A percentile compares a stretch with the other conserved stretches of the same genome.
These are phyloP conservation scores for Boletus semigastroideus DNA, from an alignment of 1,284 basidiomycete genomes.

Conservation along the genomic window DNA sequence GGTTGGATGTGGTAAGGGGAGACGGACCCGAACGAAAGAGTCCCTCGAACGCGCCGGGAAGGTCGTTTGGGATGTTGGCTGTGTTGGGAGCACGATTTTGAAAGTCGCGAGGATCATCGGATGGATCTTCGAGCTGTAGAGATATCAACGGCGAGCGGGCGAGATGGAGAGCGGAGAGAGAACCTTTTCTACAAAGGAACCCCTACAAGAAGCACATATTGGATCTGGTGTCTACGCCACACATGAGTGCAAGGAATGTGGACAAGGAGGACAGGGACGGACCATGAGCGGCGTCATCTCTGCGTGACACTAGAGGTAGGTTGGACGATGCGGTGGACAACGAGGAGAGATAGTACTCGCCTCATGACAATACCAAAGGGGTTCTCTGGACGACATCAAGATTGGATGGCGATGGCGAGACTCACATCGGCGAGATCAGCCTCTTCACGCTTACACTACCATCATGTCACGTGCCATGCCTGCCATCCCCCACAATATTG, in stretches of 20 bases:
- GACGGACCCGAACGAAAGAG: slow-evolving; percentile 36
- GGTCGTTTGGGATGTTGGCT: slow-evolving; percentile 33
- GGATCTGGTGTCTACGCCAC: slow-evolving; percentile 61
- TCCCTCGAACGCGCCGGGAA: slow-evolving; percentile 40
- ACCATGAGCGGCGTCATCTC: slow-evolving; percentile 84
- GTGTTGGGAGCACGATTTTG: slow-evolving; percentile 34
- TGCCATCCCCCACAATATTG: too few relatives aligned
- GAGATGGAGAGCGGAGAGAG: background rate
- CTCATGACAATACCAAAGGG: slow-evolving; percentile 78
- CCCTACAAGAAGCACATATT: slow-evolving; percentile 68
- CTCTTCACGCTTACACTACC: slow-evolving; percentile 1
- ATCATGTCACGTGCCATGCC: slow-evolving; percentile 13
- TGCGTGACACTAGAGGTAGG: slow-evolving; percentile 58
- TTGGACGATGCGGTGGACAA: background rate
- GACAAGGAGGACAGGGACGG: slow-evolving; percentile 5
- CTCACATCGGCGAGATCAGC: background rate
- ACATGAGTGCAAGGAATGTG: background rate
- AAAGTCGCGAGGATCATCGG: slow-evolving; percentile 72
- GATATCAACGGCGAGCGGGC: background rate
- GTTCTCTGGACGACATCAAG: slow-evolving; percentile 66
- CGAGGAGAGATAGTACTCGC: slow-evolving; percentile 38
- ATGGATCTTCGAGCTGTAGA: slow-evolving; percentile 64
- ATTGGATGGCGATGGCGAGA: slow-evolving; percentile 5
- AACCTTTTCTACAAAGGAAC: slow-evolving; percentile 70
- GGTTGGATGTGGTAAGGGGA: background rate